Evolutionary conservation across 164 flowering plant genomes (phyloP).

Genomic region (Kingdonia uniflora): DNA sequence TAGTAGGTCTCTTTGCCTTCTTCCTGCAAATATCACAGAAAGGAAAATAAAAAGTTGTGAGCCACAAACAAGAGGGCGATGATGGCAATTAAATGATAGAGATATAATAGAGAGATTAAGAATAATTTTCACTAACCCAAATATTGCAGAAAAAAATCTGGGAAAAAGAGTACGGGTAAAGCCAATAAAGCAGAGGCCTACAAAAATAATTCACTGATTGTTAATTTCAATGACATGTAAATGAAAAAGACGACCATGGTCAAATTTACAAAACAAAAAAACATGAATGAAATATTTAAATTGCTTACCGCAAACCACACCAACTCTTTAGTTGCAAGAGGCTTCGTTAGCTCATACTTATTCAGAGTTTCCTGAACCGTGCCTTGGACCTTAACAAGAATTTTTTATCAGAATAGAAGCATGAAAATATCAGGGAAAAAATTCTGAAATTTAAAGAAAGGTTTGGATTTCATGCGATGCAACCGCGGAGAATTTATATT

Average conservation of each 20-base stretch:
- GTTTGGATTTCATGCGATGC: no score
- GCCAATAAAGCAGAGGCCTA: constrained; percentile 85
- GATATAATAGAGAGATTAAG: not conserved
- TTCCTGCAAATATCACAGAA: constrained; percentile 24
- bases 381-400: constrained; percentile 34
- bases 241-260: no score
- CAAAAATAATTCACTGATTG: not conserved
- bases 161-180: constrained; percentile 37
- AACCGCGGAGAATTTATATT: no score
- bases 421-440: not conserved
- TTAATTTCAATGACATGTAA: not conserved
- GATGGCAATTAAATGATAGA: no score
- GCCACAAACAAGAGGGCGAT: no score
- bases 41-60: no score
- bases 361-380: constrained; percentile 38
- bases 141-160: constrained; percentile 7
- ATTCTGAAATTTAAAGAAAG: not conserved
- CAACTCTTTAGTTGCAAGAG: constrained; percentile 70
- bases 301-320: constrained; percentile 70
- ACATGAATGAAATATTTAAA: no score
- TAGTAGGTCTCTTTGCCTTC: constrained; percentile 31
- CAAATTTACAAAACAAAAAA: no score
- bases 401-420: not conserved
- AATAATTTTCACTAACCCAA: constrained; percentile 4
- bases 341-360: constrained; percentile 52